A percentile compares a stretch with the other conserved stretches of the same genome.
phyloP scores from a whole-genome alignment of 495 filamentous ascomycete species.

The Hypoxylon cercidicola region DNA sequence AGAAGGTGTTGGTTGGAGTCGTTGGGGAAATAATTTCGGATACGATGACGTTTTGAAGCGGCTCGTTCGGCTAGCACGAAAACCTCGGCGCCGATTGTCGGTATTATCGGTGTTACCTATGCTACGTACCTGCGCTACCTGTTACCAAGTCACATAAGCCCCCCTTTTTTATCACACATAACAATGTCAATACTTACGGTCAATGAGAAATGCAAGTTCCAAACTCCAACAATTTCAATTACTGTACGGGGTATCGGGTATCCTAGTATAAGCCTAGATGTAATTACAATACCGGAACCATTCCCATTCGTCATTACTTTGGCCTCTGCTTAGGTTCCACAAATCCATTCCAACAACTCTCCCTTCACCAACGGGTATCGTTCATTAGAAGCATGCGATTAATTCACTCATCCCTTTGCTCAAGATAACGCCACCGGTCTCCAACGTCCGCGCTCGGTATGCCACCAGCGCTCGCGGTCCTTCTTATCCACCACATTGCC shows the following conservation, averaged over 20 bases:
- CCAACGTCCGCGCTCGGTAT: constrained; percentile 61
- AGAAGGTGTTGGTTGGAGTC: constrained; percentile 5
- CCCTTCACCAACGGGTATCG: not conserved
- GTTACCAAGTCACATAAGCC: too few species aligned
- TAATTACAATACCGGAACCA: constrained; percentile 26
- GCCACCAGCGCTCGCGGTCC: constrained; percentile 60
- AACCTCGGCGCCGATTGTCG: constrained; percentile 36
- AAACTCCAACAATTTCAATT: constrained; percentile 9
- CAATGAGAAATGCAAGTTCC: not conserved
- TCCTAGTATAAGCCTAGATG: constrained; percentile 27
- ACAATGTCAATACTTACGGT: too few species aligned
- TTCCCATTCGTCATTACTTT: not conserved
- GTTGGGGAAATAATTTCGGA: constrained; percentile 24
- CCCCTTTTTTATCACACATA: constrained; percentile 10
- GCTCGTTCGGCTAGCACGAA: constrained; percentile 15
- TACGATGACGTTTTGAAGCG: constrained; percentile 30
- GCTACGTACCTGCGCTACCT: not conserved
- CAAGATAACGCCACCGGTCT: constrained; percentile 48
- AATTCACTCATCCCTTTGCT: not conserved
- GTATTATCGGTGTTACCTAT: constrained; percentile 6
- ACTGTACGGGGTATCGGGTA: constrained; percentile 28
- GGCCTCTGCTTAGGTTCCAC: not conserved
- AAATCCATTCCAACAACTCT: constrained; percentile 11
- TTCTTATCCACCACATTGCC: constrained; percentile 55
- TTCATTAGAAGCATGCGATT: not conserved